These are phyloP conservation scores for Houttuynia cordata DNA, from an alignment of 164 flowering plant species.

Conservation along the genomic window DNA sequence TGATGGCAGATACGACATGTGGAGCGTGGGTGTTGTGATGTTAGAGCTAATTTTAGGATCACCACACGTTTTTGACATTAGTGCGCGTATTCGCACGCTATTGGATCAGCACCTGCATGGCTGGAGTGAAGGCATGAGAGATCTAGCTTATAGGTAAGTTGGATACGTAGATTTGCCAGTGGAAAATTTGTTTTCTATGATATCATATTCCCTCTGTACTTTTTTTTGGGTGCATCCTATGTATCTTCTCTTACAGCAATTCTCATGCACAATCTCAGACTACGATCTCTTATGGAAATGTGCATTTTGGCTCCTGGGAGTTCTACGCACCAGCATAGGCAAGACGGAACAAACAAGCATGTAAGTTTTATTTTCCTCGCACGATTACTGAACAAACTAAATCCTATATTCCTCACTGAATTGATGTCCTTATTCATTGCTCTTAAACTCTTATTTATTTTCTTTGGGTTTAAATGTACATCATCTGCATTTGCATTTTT, in stretches of 20 bases:
- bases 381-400: background rate
- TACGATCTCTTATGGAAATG: slow-evolving; percentile 89
- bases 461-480: too few relatives aligned
- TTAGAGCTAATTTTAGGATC: slow-evolving; percentile 89
- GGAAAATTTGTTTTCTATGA: background rate
- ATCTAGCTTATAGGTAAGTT: slow-evolving; percentile 85
- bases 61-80: slow-evolving; percentile 86
- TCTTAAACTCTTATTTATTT: too few relatives aligned
- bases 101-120: slow-evolving; percentile 79
- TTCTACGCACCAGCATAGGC: slow-evolving; percentile 35
- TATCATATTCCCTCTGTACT: background rate
- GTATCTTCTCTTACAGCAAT: background rate
- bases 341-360: slow-evolving; percentile 17
- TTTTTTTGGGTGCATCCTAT: too few relatives aligned
- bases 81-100: slow-evolving; percentile 53
- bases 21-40: slow-evolving; percentile 97
- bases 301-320: slow-evolving; percentile 79
- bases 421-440: too few relatives aligned
- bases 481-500: too few relatives aligned
- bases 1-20: slow-evolving; percentile 80
- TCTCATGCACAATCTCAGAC: slow-evolving; percentile 29
- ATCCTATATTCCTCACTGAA: background rate
- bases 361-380: slow-evolving; percentile 29
- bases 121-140: slow-evolving; percentile 73
- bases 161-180: background rate